Base-by-base conservation (phyloP, 768 basidiomycete species). In the Boletellus ananas region DNA sequence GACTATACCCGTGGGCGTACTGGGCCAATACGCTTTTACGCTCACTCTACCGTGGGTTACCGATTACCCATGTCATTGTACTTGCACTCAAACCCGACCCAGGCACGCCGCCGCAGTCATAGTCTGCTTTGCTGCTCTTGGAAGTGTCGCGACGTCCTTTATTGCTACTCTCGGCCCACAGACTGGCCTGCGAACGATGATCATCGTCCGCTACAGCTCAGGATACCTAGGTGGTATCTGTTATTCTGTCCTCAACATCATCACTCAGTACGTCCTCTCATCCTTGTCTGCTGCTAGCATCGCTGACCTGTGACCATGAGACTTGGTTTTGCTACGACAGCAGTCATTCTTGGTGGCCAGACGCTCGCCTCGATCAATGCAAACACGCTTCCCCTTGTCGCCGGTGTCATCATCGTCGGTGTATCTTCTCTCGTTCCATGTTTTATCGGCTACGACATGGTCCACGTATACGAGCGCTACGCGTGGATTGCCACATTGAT, bases 291-390 rank as follows among this genome's bases (percentile, higher is more conserved):
- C 5, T 14, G 16, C 27, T 27, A 31, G 17, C 10, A 16, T 27
- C 16, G 2, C 29, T 50, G 43, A 54, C 21, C 33, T 3, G 10
- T 13, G 1, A 1, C n/a, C 16, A 14, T 14, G 40, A 76, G 73
- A 45, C 60, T 79, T n/a, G 77, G 78, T 3, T 80, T 79, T 61
- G 69, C 74, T 14, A 69, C 71, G 17, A 72, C 69, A 0, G 69
- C 72, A 14, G 76, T 79, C n/a, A 79, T 81, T 45, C 69, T 79
- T 2, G 79, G 79, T 14, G 80, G 78, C 2, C 77, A 81, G 50
- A 75, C 75, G 0, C 71, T 78, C 44, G 72, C 74, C 5, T 74
- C 74, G 11, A 67, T 79, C 50, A 74, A 74, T 46, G 59, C 74
- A 18, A 68, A 66, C 9, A 71, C 71, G 1, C 70, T 80, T 4